These are phyloP conservation scores for Candida corydali DNA, from an alignment of 805 yeast genomes.

Conservation along the genomic window DNA sequence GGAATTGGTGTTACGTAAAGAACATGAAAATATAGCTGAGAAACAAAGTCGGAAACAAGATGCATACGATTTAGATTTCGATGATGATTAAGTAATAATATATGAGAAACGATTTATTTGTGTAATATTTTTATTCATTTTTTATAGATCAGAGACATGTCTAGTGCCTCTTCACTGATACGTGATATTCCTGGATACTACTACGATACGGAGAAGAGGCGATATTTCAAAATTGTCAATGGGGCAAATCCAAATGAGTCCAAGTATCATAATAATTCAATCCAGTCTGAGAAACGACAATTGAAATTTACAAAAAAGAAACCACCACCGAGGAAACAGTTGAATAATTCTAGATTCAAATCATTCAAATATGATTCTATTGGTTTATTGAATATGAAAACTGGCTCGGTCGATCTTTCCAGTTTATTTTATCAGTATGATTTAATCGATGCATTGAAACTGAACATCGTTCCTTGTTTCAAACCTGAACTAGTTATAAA, in stretches of 20 bases:
- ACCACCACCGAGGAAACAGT: background rate
- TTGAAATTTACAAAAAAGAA: constrained; percentile 4
- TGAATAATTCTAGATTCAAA: background rate
- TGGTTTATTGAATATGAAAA: constrained; percentile 7
- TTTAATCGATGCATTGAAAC: constrained; percentile 2
- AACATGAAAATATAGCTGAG: constrained; percentile 28
- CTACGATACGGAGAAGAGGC: constrained; percentile 22
- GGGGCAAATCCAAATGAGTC: constrained; percentile 15
- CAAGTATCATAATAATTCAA: constrained; percentile 24
- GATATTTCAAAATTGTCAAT: constrained; percentile 31
- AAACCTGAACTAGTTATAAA: constrained; percentile 7
- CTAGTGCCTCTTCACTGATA: too few species aligned
- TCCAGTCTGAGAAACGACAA: constrained; percentile 20
- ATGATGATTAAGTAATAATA: too few species aligned
- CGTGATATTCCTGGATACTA: constrained; percentile 29
- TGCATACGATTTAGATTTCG: constrained; percentile 13
- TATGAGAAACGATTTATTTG: too few species aligned
- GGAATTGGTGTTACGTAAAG: constrained; percentile 45
- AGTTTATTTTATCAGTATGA: constrained; percentile 5
- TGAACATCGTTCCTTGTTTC: background rate
- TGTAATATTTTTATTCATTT: background rate
- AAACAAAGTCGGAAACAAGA: constrained; percentile 16
- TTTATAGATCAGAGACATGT: too few species aligned
- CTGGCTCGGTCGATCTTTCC: constrained; percentile 1
- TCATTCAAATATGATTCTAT: background rate